Evolutionary conservation across 2,329 filamentous ascomycete genomes (phyloP).

Genomic region (Clarireedia homoeocarpa): DNA sequence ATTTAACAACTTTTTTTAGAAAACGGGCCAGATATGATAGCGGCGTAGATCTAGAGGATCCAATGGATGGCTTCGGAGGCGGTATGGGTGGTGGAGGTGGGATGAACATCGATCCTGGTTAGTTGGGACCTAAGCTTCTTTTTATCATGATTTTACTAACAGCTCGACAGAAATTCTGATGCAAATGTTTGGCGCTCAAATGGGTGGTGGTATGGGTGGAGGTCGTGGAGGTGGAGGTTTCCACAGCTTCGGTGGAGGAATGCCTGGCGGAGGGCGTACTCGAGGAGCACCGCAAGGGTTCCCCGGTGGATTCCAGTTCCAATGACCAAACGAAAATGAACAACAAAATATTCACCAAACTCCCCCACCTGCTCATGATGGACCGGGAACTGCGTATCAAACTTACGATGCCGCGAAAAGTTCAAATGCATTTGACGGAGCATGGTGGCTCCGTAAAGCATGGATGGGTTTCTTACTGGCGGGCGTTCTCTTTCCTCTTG

Average conservation of each 20-base stretch:
- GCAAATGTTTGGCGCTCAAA: conserved; percentile 30
- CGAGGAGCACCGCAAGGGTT: conserved; percentile 33
- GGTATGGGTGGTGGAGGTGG: conserved; percentile 43
- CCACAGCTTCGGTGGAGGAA: conserved; percentile 42
- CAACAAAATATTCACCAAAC: conserved; percentile 2
- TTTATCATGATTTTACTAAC: not conserved
- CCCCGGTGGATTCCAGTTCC: conserved; percentile 51
- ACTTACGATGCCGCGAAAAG: conserved; percentile 8
- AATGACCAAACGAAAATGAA: conserved; percentile 32
- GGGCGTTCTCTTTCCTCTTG: conserved; percentile 26
- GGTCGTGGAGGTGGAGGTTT: conserved; percentile 41
- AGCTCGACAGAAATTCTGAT: conserved; percentile 24
- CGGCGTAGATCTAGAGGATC: conserved; percentile 84
- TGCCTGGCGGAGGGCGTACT: conserved; percentile 30
- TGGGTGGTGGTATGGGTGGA: conserved; percentile 37
- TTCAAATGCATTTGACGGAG: conserved; percentile 12
- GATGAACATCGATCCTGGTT: conserved; percentile 32
- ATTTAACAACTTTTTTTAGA: conserved; percentile 40
- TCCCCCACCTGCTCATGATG: not conserved
- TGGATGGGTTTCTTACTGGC: conserved; percentile 26
- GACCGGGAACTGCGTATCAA: conserved; percentile 1
- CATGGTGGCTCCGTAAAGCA: conserved; percentile 21
- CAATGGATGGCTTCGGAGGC: conserved; percentile 64
- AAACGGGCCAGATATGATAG: conserved; percentile 89
- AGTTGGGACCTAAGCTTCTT: not conserved